Percentiles rank a stretch among this genome's conserved stretches.
These are phyloP conservation scores for Aegilops speltoides DNA, from an alignment of 176 grass and related monocot genomes.

Conservation along the genomic window DNA sequence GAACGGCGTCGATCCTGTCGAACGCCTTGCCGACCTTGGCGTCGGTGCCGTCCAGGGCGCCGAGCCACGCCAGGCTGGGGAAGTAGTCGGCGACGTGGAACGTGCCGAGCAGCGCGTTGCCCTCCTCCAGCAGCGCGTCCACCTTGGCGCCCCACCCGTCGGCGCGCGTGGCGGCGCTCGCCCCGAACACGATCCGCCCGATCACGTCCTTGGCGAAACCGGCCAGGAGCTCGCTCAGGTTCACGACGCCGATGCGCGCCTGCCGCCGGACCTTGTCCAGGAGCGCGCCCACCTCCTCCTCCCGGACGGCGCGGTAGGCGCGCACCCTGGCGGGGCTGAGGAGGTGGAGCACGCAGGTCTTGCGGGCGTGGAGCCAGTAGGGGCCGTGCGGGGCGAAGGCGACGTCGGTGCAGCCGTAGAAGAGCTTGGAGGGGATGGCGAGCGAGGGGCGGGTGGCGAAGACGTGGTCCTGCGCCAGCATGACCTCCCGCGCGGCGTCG, in stretches of 20 bases:
- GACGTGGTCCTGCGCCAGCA: neutral
- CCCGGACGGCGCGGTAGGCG: neutral
- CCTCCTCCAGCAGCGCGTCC: neutral
- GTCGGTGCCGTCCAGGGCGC: neutral
- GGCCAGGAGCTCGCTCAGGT: neutral
- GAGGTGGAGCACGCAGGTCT: neutral
- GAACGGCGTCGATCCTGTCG: neutral
- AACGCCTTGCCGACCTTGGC: neutral
- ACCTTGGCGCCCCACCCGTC: neutral
- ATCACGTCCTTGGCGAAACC: neutral
- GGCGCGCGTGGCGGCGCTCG: neutral
- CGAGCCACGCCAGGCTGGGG: neutral
- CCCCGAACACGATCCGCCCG: neutral
- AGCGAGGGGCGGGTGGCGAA: slow-evolving; percentile 4
- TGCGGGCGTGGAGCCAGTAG: neutral
- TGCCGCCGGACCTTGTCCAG: neutral
- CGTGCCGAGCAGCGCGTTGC: neutral
- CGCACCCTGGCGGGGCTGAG: neutral
- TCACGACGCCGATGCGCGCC: neutral
- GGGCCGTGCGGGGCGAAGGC: neutral
- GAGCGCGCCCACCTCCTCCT: neutral
- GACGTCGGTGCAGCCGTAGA: slow-evolving; percentile 13
- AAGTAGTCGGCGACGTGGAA: slow-evolving; percentile 6
- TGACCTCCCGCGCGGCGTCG: neutral
- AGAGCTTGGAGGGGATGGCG: neutral